Evolutionary conservation across 1,139 yeast species (phyloP), one percentile per base, ranked within the genome.

Genomic region (Starmera stellimalicola): DNA sequence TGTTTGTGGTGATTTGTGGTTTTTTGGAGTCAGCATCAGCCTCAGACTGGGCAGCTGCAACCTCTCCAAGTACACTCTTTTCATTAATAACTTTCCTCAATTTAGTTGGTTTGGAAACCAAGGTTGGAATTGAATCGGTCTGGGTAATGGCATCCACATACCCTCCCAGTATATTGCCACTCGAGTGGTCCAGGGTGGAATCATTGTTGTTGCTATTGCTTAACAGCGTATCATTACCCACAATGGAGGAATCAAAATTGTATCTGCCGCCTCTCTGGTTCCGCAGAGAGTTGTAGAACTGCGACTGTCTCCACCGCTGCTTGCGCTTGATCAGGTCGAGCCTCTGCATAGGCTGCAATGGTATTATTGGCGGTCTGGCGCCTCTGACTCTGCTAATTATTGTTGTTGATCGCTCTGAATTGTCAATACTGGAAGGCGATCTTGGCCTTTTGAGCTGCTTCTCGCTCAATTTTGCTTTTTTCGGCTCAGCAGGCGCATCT

Each of bases 301-400:
- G 34, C 9, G 51, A 44, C 30, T 41, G 42, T 35, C 52, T 45
- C 52, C 52, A 50, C 29, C 30, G 38, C 31, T 47, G 50, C 33
- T 42, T 45, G 37, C 37, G 43, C 24, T 42, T 44, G 23, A 45
- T 27, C 15, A 49, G 35, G 18, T 38, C 44, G 7, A 49, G 41
- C 16, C 53, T 33, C 26, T 49, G 51, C 2, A 41, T 30, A 4
- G 54, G 51, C 18, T 40, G 37, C 3, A 48, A 32, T 3, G 44
- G 46, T 37, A 50, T 44, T 32, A 48, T 37, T 11, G 51, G 48
- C 5, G 51, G 51, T 34, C 52, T 45, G 26, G 30, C 20, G 8
- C 9, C 20, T 4, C 5, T 8, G 9, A 15, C 11, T 3, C 28
- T 7, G 23, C 17, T 12, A n/a, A 14, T 26, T 3, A 30, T 34